Evolutionary conservation across 2,329 filamentous ascomycete genomes (phyloP), one percentile per base, ranked within the genome.

Genomic region (Penicillium sclerotigenum): DNA sequence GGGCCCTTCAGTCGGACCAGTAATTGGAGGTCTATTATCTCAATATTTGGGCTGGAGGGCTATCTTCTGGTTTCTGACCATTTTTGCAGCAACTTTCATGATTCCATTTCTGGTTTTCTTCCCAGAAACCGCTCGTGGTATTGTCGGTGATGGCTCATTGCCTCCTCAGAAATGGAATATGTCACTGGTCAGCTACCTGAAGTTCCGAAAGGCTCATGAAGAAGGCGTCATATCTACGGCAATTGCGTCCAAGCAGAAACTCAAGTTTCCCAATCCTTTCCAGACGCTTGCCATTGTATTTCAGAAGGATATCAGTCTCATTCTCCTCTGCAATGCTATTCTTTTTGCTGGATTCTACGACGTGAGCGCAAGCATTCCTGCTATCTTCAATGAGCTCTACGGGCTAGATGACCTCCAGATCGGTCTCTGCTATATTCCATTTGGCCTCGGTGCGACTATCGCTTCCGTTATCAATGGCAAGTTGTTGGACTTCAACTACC

Each of bases 51-150:
- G 72, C 5, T 77, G 74, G 74, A 63, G 67, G 36, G 66, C 69
- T 10, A 74, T 76, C 16, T 76, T 80, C 59, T 80, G 77, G 76
- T 79, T 80, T 55, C 70, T 84, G 5, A 69, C 77, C 29, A 81
- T 83, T 20, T 71, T 79, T 47, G 68, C 75, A 0, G 76, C 70
- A 0, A 65, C 65, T 2, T 76, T 72, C 50, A 63, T 76, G 26
- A 33, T 73, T 2, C 65, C 73, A 3, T 71, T 77, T 34, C 50
- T 74, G 3, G 38, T 67, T 9, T 68, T 71, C 60, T 69, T 75
- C 43, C 73, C 73, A 8, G 74, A 76, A 51, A 76, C 74, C 28
- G 64, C 63, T 37, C 68, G 74, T 34, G 68, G 67, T 7, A 63
- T 76, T n/a, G 73, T 76, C 6, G 73, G 71, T 13, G 65, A 75